Percentiles rank a stretch among this genome's conserved stretches.
phyloP scores from a whole-genome alignment of 208 protist species.

The Leishmania aethiopica region DNA sequence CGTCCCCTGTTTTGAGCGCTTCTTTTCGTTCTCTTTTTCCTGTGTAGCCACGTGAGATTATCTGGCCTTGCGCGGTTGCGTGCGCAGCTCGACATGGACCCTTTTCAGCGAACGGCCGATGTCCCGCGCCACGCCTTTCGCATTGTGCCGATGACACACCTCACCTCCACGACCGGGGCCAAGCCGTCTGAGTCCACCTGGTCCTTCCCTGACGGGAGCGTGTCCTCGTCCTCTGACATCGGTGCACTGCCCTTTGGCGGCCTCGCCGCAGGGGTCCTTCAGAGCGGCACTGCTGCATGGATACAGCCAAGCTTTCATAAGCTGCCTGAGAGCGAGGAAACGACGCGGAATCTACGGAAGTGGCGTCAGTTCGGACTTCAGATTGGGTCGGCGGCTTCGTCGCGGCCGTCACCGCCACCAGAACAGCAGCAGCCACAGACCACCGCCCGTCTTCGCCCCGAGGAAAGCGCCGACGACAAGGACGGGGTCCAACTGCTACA shows the following conservation, averaged over 20 bases:
- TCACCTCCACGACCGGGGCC: slow-evolving; percentile 3
- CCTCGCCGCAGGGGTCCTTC: not conserved
- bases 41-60: no score
- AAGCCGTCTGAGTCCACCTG: not conserved
- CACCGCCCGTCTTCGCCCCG: not conserved
- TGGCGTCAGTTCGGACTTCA: slow-evolving; percentile 36
- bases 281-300: not conserved
- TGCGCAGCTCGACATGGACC: slow-evolving; percentile 22
- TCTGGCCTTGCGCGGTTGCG: not conserved
- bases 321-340: not conserved
- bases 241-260: not conserved
- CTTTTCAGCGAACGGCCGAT: slow-evolving; percentile 16
- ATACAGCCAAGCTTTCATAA: not conserved
- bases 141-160: slow-evolving; percentile 33
- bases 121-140: slow-evolving; percentile 16
- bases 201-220: not conserved
- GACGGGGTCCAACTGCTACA: not conserved
- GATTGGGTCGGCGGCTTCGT: not conserved
- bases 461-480: not conserved
- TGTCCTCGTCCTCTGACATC: not conserved
- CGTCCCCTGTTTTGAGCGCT: not conserved
- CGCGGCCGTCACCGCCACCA: not conserved
- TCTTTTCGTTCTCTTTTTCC: not conserved
- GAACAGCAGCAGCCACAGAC: not conserved
- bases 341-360: slow-evolving; percentile 18